Conservation (phyloP, 2,329 filamentous ascomycete genomes). For the Diaporthe humulicola region DNA sequence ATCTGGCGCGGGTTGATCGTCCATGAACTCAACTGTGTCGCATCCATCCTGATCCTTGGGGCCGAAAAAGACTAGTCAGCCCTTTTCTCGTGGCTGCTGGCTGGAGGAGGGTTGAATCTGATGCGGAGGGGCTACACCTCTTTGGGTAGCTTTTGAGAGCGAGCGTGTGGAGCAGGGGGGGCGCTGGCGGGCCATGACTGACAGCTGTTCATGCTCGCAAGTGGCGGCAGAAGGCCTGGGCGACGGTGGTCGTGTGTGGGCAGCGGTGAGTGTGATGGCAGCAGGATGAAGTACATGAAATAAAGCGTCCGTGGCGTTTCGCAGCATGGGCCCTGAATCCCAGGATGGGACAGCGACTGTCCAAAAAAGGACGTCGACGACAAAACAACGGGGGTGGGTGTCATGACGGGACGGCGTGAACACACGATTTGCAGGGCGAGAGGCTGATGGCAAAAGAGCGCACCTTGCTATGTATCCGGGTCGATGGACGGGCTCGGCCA, state of each 20-base stretch:
- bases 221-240: constrained; percentile 26
- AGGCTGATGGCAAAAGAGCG: constrained; percentile 24
- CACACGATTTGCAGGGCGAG: constrained; percentile 21
- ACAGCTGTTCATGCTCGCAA: constrained; percentile 30
- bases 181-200: constrained; percentile 25
- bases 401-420: constrained; percentile 12
- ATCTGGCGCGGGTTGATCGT: constrained; percentile 19
- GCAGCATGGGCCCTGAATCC: constrained; percentile 16
- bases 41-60: constrained; percentile 26
- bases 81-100: constrained; percentile 17
- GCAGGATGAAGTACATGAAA: constrained; percentile 31
- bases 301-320: constrained; percentile 30
- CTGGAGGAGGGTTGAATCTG: constrained; percentile 1
- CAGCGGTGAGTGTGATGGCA: constrained; percentile 31
- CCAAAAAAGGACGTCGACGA: constrained; percentile 20
- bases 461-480: background rate
- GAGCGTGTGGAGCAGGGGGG: constrained; percentile 30
- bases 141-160: constrained; percentile 33
- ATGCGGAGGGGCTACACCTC: background rate
- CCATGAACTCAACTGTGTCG: constrained; percentile 16
- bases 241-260: constrained; percentile 20
- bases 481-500: constrained; percentile 12
- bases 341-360: constrained; percentile 13
- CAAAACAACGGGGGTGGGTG: constrained; percentile 28
- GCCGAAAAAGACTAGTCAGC: constrained; percentile 32